Evolutionary conservation across 129 eudicot genomes (phyloP).

Genomic region (Pulicaria dysenterica): DNA sequence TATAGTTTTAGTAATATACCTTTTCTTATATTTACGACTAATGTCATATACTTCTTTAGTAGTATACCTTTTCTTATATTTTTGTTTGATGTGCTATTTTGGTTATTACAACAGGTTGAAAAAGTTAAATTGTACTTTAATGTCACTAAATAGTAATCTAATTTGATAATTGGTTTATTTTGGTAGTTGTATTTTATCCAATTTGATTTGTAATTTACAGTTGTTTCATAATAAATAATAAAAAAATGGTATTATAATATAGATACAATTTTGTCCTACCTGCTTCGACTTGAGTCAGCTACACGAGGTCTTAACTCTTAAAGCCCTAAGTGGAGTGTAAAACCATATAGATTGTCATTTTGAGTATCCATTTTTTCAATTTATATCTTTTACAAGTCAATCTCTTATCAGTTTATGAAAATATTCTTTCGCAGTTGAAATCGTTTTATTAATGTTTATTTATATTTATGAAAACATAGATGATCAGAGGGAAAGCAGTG

Average conservation of each 20-base stretch:
- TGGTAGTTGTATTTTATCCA: too few relatives aligned
- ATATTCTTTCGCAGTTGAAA: not conserved
- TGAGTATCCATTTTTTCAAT: not conserved
- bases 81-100: too few relatives aligned
- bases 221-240: too few relatives aligned
- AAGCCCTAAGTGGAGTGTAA: not conserved
- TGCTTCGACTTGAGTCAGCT: conserved; percentile 2
- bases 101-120: too few relatives aligned
- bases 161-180: too few relatives aligned
- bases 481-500: conserved; percentile 50
- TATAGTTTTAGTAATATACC: not conserved
- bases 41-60: too few relatives aligned
- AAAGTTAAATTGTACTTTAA: too few relatives aligned
- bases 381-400: not conserved
- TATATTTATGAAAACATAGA: conserved; percentile 37
- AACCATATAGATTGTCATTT: not conserved
- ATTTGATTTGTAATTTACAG: too few relatives aligned
- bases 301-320: conserved; percentile 1
- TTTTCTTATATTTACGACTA: not conserved
- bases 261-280: not conserved
- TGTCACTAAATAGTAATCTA: too few relatives aligned
- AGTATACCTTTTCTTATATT: too few relatives aligned
- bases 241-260: too few relatives aligned
- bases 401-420: not conserved
- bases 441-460: not conserved